Conservation (phyloP, 495 filamentous ascomycete genomes). For the Aspergillus ellipticus region DNA sequence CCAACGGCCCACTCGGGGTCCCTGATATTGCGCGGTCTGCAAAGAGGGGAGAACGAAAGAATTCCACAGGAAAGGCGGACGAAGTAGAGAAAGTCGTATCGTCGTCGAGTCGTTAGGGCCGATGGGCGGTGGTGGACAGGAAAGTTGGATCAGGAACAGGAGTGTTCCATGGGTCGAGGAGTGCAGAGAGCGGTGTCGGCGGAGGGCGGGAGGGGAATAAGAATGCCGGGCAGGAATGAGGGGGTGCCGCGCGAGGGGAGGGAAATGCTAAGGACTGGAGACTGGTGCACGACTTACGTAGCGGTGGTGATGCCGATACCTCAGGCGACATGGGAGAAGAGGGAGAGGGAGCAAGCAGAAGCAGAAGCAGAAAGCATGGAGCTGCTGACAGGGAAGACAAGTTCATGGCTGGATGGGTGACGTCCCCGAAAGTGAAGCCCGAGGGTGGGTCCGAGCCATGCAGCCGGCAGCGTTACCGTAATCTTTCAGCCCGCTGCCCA, state of each 20-base stretch:
- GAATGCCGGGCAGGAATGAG: constrained; percentile 1
- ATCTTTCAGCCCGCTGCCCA: not conserved
- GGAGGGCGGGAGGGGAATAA: not conserved
- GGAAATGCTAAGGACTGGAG: not conserved
- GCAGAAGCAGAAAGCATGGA: not conserved
- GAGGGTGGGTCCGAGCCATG: constrained; percentile 1
- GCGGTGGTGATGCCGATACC: too few relatives aligned
- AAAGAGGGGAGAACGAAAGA: not conserved
- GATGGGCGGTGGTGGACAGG: not conserved
- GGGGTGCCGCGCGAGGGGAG: not conserved
- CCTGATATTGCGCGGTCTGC: not conserved
- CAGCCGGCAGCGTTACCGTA: not conserved
- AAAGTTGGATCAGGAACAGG: constrained; percentile 1
- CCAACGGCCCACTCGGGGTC: not conserved
- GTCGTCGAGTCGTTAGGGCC: constrained; percentile 26
- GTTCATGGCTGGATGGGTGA: not conserved
- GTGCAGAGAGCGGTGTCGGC: not conserved
- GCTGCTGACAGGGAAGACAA: not conserved
- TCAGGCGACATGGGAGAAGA: not conserved
- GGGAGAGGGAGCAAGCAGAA: not conserved
- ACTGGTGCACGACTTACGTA: too few relatives aligned
- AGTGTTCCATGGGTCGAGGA: constrained; percentile 17
- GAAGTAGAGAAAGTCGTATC: constrained; percentile 19
- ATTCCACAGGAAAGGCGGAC: not conserved
- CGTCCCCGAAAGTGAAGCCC: constrained; percentile 6